Base-by-base conservation (phyloP, 345 rosid genomes). In the Lumnitzera racemosa region DNA sequence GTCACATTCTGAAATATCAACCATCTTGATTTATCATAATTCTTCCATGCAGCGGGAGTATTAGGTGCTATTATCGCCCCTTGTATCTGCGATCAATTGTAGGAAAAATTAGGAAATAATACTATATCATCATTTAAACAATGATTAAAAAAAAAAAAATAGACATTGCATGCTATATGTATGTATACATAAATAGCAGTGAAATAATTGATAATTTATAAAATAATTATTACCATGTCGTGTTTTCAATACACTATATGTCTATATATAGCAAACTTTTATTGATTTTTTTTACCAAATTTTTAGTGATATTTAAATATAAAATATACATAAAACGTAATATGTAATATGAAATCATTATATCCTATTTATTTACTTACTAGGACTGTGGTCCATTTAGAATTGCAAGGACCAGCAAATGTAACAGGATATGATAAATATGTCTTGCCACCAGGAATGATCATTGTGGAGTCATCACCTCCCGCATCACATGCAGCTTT, bases 371-470 rank as follows among this genome's bases (percentile, higher is more conserved):
- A 20, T 20, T 20, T 20, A 15, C 24, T 24, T 29, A 67, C 74
- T 67, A n/a, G 43, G 54, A 69, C 24, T 20, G 58, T 36, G 27
- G 68, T 29, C 2, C 2, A 6, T 4, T 15, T 57, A 15, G 80
- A 58, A 6, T 15, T 70, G 71, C 73, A 73, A 23, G 81, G 81
- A 14, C 81, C 78, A 1, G 11, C 0, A 31, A 77, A 77, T 0
- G 41, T n/a, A 13, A 61, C 0, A 2, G 68, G 70, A 0, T 14
- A 43, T 15, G 72, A 43, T 46, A 69, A 49, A 59, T 62, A 36
- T 36, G 9, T 36, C 43, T 36, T 36, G 0, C 43, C 43, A 36
- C 9, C 43, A 36, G 43, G 43, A 36, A 36, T 9, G 10, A 36
- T 9, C 10, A 36, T 5, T 36, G 43, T 36, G 9, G 43, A 36